Percentiles rank a stretch among this genome's conserved stretches.
These are phyloP conservation scores for Phyllosticta capitalensis DNA, from an alignment of 2,329 filamentous ascomycete species.

Conservation along the genomic window DNA sequence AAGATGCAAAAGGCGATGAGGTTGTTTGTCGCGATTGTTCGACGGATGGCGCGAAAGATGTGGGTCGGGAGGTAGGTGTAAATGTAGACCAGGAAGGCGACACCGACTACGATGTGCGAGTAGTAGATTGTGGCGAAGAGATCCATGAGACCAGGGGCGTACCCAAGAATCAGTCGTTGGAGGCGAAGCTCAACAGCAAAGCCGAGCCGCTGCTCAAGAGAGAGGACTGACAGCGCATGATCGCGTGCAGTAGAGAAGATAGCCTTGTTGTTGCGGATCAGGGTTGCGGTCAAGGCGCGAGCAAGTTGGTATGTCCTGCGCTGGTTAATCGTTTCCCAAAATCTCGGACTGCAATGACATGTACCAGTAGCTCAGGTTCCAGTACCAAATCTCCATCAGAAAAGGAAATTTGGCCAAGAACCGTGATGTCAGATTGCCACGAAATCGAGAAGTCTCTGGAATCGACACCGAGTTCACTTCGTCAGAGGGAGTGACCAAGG, in stretches of 20 bases:
- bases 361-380: conserved; percentile 25
- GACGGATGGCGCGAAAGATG: conserved; percentile 35
- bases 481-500: neutral
- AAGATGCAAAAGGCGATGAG: conserved; percentile 40
- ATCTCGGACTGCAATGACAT: neutral
- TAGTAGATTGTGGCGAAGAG: conserved; percentile 37
- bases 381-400: conserved; percentile 26
- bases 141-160: conserved; percentile 29
- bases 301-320: conserved; percentile 35
- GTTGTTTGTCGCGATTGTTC: conserved; percentile 41
- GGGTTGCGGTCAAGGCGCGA: conserved; percentile 34
- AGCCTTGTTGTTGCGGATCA: conserved; percentile 31
- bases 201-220: conserved; percentile 28
- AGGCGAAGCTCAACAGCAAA: conserved; percentile 33
- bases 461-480: neutral
- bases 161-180: conserved; percentile 32
- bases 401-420: conserved; percentile 22
- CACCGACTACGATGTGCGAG: conserved; percentile 38
- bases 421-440: conserved; percentile 10
- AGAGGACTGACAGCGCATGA: conserved; percentile 35
- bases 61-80: conserved; percentile 31
- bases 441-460: conserved; percentile 5
- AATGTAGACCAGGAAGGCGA: conserved; percentile 39
- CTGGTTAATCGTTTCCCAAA: neutral
- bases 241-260: conserved; percentile 30